Conservation (phyloP, 164 flowering plant species). For the Hamamelis virginiana region DNA sequence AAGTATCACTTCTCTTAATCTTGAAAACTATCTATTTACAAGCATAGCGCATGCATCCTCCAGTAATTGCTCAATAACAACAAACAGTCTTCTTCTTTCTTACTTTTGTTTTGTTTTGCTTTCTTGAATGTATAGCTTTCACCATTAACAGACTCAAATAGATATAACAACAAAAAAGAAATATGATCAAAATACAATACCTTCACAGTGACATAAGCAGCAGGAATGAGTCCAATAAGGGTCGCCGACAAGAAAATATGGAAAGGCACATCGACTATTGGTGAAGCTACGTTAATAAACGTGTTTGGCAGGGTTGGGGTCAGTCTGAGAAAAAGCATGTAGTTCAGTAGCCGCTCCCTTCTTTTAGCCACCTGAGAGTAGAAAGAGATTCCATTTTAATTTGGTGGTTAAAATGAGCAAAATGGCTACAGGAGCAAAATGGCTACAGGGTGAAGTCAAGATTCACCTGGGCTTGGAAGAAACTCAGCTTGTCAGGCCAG, state of each 20-base stretch:
- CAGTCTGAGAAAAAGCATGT: conserved; percentile 93
- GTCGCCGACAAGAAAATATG: conserved; percentile 86
- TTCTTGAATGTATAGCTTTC: too few relatives aligned
- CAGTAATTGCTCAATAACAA: too few relatives aligned
- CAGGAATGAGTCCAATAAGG: conserved; percentile 84
- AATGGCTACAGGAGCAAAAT: background rate
- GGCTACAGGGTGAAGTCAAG: background rate
- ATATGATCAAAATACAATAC: conserved; percentile 30
- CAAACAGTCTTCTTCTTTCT: too few relatives aligned
- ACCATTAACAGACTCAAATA: background rate
- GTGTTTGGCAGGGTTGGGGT: conserved; percentile 97
- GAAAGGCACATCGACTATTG: conserved; percentile 91
- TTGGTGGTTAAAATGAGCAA: background rate
- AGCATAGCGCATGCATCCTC: too few relatives aligned
- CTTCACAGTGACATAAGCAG: conserved; percentile 93
- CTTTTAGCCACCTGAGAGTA: conserved; percentile 77
- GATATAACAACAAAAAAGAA: background rate
- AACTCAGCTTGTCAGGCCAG: conserved; percentile 86
- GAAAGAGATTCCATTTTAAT: background rate
- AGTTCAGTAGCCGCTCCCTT: conserved; percentile 66
- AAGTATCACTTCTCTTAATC: too few relatives aligned
- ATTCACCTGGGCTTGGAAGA: conserved; percentile 85
- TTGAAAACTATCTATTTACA: too few relatives aligned
- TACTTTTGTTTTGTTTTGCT: too few relatives aligned
- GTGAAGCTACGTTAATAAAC: conserved; percentile 93